Conservation (phyloP, 208 protist species). For the Crithidia brevicula region DNA sequence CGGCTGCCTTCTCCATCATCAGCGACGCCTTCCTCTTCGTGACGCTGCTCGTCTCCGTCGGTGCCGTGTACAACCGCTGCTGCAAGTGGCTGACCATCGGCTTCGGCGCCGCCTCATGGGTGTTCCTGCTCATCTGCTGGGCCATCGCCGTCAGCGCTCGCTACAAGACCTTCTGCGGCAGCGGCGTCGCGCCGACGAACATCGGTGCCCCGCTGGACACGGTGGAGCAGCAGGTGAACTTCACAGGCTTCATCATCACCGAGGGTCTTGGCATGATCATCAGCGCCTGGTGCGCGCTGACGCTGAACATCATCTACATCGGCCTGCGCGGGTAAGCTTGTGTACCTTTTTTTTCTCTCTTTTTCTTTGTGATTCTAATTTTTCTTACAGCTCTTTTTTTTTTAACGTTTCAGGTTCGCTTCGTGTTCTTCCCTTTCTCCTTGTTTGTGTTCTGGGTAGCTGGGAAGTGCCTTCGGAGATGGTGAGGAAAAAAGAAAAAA, state of each 20-base stretch:
- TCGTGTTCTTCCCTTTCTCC: no score
- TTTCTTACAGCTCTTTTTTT: not conserved
- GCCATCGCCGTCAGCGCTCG: constrained; percentile 41
- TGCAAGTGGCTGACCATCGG: constrained; percentile 46
- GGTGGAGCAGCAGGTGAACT: constrained; percentile 40
- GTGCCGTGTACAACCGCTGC: constrained; percentile 45
- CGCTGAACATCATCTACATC: constrained; percentile 39
- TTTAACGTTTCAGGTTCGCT: no score
- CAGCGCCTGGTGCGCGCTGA: constrained; percentile 33
- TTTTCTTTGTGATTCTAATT: not conserved
- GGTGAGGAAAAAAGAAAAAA: no score
- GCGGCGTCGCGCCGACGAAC: constrained; percentile 1
- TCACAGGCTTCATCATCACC: constrained; percentile 45
- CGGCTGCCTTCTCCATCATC: constrained; percentile 53
- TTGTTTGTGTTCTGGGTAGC: no score
- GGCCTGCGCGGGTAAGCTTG: constrained; percentile 36
- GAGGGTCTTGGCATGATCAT: constrained; percentile 67
- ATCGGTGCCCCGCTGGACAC: constrained; percentile 18
- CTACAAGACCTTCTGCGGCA: constrained; percentile 48
- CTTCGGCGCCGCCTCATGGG: constrained; percentile 25
- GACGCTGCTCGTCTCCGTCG: constrained; percentile 33
- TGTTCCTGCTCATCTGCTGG: constrained; percentile 49
- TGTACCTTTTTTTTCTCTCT: not conserved
- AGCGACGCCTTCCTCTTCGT: constrained; percentile 41
- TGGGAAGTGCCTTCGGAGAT: no score